Conservation (phyloP, 345 rosid genomes). For the Melastoma malabathricum region DNA sequence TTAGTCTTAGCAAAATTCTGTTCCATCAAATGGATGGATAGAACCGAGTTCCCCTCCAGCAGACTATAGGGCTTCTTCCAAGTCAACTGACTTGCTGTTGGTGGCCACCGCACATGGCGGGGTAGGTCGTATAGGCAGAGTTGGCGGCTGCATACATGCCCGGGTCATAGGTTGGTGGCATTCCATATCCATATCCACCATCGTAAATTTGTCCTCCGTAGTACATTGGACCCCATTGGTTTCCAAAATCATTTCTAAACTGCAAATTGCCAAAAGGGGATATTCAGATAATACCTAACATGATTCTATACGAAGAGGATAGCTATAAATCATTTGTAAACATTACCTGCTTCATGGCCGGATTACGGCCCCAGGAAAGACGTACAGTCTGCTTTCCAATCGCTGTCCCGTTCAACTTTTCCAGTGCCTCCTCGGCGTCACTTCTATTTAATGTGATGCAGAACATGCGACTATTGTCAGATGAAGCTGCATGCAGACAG, state of each 20-base stretch:
- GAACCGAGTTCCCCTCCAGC: neutral
- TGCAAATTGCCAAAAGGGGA: slow-evolving; percentile 11
- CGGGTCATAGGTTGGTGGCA: slow-evolving; percentile 66
- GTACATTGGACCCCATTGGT: slow-evolving; percentile 70
- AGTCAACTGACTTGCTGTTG: slow-evolving; percentile 91
- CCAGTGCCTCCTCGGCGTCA: slow-evolving; percentile 73
- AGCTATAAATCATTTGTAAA: no score
- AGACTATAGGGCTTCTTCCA: slow-evolving; percentile 3
- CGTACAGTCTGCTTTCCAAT: slow-evolving; percentile 18
- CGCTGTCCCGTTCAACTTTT: slow-evolving; percentile 12
- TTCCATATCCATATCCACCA: slow-evolving; percentile 60
- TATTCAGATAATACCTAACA: no score
- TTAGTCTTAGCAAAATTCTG: no score
- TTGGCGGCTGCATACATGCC: slow-evolving; percentile 45
- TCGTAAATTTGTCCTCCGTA: slow-evolving; percentile 69
- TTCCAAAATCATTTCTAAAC: slow-evolving; percentile 59
- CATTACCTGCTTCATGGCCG: slow-evolving; percentile 13
- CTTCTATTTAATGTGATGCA: slow-evolving; percentile 22
- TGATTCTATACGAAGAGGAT: no score
- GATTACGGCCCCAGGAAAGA: slow-evolving; percentile 20
- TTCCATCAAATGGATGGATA: slow-evolving; percentile 1
- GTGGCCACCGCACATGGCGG: slow-evolving; percentile 50
- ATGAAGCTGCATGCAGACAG: neutral
- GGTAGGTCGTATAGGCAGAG: slow-evolving; percentile 62
- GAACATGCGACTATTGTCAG: slow-evolving; percentile 1